A percentile compares a stretch with the other conserved stretches of the same genome.
These are phyloP conservation scores for Grammothele lineata DNA, from an alignment of 768 basidiomycete species.

Conservation along the genomic window DNA sequence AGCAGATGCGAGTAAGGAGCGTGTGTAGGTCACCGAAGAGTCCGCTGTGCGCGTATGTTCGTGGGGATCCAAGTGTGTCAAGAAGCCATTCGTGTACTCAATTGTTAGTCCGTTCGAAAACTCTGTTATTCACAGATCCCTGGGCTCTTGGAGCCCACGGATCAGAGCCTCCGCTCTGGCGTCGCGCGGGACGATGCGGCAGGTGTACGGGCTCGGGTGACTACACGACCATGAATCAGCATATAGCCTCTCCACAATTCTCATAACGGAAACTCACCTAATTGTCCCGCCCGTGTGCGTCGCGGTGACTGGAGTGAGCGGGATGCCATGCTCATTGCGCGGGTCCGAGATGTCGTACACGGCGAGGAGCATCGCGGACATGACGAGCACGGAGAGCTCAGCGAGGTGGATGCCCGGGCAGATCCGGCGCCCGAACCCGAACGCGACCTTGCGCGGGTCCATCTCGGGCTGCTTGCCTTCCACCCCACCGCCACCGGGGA, in stretches of 20 bases:
- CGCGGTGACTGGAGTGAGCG: slow-evolving; percentile 12
- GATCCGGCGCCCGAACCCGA: slow-evolving; percentile 30
- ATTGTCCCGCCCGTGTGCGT: slow-evolving; percentile 14
- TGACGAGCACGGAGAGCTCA: slow-evolving; percentile 33
- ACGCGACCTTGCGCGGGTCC: slow-evolving; percentile 29
- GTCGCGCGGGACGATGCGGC: slow-evolving; percentile 14
- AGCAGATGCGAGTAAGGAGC: no score
- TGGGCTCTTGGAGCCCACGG: background rate
- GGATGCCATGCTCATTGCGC: slow-evolving; percentile 11
- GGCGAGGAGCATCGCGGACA: slow-evolving; percentile 33
- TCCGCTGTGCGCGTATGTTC: no score
- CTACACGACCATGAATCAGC: background rate
- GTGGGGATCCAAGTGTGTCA: no score
- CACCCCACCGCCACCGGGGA: no score
- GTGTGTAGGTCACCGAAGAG: no score
- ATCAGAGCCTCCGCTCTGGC: slow-evolving; percentile 13
- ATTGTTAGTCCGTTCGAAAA: no score
- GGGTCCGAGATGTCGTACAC: slow-evolving; percentile 30
- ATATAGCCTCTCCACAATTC: background rate
- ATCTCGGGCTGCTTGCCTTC: slow-evolving; percentile 11
- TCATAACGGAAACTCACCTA: background rate
- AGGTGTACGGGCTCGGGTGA: slow-evolving; percentile 15
- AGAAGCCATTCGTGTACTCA: no score
- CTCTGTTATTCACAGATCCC: no score
- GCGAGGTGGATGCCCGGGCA: slow-evolving; percentile 36